Evolutionary conservation across 352 stramenopile species (phyloP), one percentile per base, ranked within the genome.

Genomic region (Globisporangium recalcitrans): DNA sequence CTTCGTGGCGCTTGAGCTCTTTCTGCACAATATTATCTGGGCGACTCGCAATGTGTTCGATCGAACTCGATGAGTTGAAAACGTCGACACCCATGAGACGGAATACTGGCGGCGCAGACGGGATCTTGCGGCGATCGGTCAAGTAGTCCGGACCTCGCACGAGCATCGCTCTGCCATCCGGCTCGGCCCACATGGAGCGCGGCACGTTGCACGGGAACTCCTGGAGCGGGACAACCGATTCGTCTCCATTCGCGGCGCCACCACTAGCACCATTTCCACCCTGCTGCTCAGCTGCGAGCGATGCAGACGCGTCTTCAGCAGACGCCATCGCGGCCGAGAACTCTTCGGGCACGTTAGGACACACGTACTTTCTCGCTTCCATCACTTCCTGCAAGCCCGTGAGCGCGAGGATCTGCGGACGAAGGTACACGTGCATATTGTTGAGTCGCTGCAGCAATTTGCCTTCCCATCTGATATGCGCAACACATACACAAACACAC

Each of bases 361-460:
- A 87, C 40, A 88, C 79, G 57, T 88, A 91, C 59, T 91, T 90
- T 24, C 78, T 75, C 22, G 80, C 80, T 42, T 91, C 82, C 80
- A 89, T 88, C 24, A 87, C 77, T 60, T 90, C 82, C 22, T 87
- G 64, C 11, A 91, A 60, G 0, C 82, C 80, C 3, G 76, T 74
- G 31, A 89, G 59, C 52, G 78, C 73, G 42, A 88, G 62, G 26
- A 90, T 71, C 61, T 91, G 77, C 34, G 77, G 80, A 27, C 72
- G 76, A 9, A 90, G 63, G 49, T 87, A 89, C 69, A 70, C 55
- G 49, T 82, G 77, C 63, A 89, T 70, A 10, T 70, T 42, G 60
- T 84, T 85, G 29, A 86, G 57, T 1, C 82, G 78, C 53, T 77
- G 78, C n/a, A 91, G 63, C 48, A 88, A 54, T 26, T 80, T 69